phyloP scores from a whole-genome alignment of 2,329 filamentous ascomycete species.

The Coleophoma eucalyptorum region DNA sequence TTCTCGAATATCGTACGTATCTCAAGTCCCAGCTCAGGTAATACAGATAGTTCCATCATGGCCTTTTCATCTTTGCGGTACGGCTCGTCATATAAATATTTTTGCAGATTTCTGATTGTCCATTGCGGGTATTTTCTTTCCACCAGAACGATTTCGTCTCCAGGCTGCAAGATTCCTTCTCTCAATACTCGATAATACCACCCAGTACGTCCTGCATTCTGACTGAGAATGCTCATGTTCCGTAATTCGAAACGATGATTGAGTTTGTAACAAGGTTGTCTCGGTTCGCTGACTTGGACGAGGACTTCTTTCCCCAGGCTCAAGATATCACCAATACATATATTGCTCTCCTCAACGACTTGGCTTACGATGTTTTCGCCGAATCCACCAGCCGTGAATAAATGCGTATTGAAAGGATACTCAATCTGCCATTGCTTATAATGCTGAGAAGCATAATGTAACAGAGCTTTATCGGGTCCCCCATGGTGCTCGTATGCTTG shows the following conservation, averaged over 20 bases:
- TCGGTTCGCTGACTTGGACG: neutral
- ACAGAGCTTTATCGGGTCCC: conserved; percentile 39
- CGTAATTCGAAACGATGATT: conserved; percentile 62
- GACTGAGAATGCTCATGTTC: conserved; percentile 55
- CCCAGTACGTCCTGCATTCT: conserved; percentile 51
- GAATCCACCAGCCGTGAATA: conserved; percentile 54
- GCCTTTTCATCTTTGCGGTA: conserved; percentile 24
- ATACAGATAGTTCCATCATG: conserved; percentile 8
- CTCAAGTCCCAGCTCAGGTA: conserved; percentile 9
- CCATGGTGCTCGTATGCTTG: conserved; percentile 36
- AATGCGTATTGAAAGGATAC: conserved; percentile 43
- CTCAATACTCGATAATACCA: conserved; percentile 61
- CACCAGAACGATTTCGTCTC: conserved; percentile 52
- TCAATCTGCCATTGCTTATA: conserved; percentile 51
- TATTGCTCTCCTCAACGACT: conserved; percentile 54
- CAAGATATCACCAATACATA: conserved; percentile 61
- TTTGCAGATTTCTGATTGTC: conserved; percentile 58
- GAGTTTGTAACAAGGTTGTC: conserved; percentile 49
- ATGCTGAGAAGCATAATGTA: conserved; percentile 52
- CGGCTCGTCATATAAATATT: conserved; percentile 50
- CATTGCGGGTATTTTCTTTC: conserved; percentile 52
- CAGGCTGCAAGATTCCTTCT: conserved; percentile 47
- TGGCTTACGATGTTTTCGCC: conserved; percentile 59
- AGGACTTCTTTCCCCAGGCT: conserved; percentile 31
- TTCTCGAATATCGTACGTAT: neutral